Percentiles rank a stretch among this genome's conserved stretches.
Conservation (phyloP, 202 grass and related monocot genomes). For the Elaeis oleifera region DNA sequence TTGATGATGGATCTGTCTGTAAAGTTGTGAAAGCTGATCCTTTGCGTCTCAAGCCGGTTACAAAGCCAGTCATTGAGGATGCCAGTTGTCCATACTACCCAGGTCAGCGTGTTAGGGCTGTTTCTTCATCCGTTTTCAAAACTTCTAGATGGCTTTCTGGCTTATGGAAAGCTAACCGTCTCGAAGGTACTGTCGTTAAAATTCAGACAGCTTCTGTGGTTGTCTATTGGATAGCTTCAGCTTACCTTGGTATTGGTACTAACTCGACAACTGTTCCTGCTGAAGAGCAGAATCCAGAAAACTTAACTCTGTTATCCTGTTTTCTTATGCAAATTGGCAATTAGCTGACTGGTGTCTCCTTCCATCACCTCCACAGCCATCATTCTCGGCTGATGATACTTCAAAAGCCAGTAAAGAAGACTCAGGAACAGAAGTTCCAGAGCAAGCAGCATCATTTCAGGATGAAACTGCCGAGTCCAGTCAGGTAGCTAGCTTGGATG, state of each 20-base stretch:
- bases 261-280: constrained; percentile 43
- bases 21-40: constrained; percentile 76
- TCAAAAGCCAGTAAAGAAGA: constrained; percentile 27
- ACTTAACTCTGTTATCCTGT: constrained; percentile 77
- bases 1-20: constrained; percentile 90
- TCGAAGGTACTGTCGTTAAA: constrained; percentile 81
- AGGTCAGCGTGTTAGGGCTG: constrained; percentile 77
- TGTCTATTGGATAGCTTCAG: constrained; percentile 84
- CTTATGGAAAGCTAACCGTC: constrained; percentile 68
- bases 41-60: constrained; percentile 44
- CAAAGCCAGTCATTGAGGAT: constrained; percentile 51
- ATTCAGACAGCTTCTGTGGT: constrained; percentile 67
- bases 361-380: constrained; percentile 10
- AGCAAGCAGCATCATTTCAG: constrained; percentile 21
- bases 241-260: constrained; percentile 45
- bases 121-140: constrained; percentile 80
- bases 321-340: constrained; percentile 70
- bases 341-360: constrained; percentile 85
- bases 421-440: constrained; percentile 23
- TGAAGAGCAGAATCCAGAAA: constrained; percentile 77
- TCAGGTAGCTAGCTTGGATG: background rate
- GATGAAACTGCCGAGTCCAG: constrained; percentile 15
- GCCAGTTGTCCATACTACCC: constrained; percentile 78
- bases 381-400: constrained; percentile 29
- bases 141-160: constrained; percentile 68